Base-by-base conservation (phyloP, 2,329 filamentous ascomycete genomes). In the Pseudogymnoascus sp. region DNA sequence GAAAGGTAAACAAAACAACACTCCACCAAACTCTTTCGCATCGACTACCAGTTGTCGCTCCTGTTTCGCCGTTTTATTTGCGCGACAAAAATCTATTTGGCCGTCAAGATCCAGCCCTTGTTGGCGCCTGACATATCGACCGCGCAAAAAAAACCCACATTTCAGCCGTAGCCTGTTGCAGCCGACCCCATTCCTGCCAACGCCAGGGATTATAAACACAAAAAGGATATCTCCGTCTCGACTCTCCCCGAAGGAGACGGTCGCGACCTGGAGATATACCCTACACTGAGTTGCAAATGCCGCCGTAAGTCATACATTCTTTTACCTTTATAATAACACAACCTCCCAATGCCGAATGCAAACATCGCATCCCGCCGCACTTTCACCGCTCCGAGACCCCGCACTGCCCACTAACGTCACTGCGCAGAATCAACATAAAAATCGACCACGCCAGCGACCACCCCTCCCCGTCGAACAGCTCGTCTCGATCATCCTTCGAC, bases 211-310 rank as follows among this genome's bases (percentile, higher is more conserved):
- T 58, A 58, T 58, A 38, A 39, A 37, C 57, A 39, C 34, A 58
- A 37, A 58, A 58, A 58, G 68, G 62, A 63, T 69, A 67, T 71
- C 69, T 68, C 67, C 64, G 60, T 69, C 68, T 65, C 67, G 68
- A 66, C 68, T 69, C 66, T 71, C 69, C 70, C 67, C 28, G n/a
- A 62, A 64, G 65, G 64, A 68, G 68, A 67, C 68, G 65, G 68
- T 71, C 67, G 69, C 62, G 65, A 65, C 66, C 62, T 64, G 64
- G 65, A 67, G 69, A 70, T 70, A 69, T 65, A 66, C 68, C 67
- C 66, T 67, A 58, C 32, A 58, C 37, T 32, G 37, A 58, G 7
- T 38, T 39, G 12, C 47, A 54, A 30, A 58, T 58, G 57, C 14
- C 57, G 65, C 63, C 65, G 66, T 67, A 67, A 65, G 65, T 66